Evolutionary conservation across 352 stramenopile genomes (phyloP).

Genomic region (Phytophthora fragariaefolia): DNA sequence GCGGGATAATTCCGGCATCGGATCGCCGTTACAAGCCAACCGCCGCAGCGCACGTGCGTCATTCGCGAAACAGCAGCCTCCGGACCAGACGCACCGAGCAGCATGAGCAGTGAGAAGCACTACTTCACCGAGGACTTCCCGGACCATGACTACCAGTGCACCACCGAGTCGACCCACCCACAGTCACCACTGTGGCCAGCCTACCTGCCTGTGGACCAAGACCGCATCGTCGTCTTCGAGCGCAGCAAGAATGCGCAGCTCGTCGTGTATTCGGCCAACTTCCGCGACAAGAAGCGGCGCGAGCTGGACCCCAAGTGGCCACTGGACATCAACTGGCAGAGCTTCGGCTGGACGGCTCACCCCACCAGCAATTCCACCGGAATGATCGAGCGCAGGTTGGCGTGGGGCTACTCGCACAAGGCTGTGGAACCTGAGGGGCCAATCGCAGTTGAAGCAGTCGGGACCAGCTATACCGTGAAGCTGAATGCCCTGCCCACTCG

Average conservation of each 20-base stretch:
- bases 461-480: slow-evolving; percentile 62
- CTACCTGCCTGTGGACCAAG: slow-evolving; percentile 65
- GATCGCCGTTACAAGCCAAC: background rate
- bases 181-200: slow-evolving; percentile 75
- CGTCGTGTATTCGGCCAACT: slow-evolving; percentile 79
- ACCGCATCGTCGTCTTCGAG: slow-evolving; percentile 79
- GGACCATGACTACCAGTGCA: slow-evolving; percentile 71
- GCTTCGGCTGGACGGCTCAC: slow-evolving; percentile 75
- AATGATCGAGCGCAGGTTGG: slow-evolving; percentile 70
- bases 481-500: slow-evolving; percentile 73
- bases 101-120: slow-evolving; percentile 38
- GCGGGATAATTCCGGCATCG: slow-evolving; percentile 5
- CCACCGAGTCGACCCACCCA: slow-evolving; percentile 57
- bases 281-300: slow-evolving; percentile 52
- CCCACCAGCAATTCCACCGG: slow-evolving; percentile 72
- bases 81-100: slow-evolving; percentile 4
- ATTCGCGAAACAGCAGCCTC: slow-evolving; percentile 21
- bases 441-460: slow-evolving; percentile 28
- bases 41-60: background rate
- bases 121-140: slow-evolving; percentile 80
- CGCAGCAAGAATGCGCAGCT: slow-evolving; percentile 85
- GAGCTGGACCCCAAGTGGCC: slow-evolving; percentile 68
- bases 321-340: slow-evolving; percentile 86
- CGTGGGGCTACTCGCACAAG: slow-evolving; percentile 78
- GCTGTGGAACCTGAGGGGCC: slow-evolving; percentile 17